Percentiles rank a stretch among this genome's conserved stretches.
These are phyloP conservation scores for Coccomyxa subellipsoidea DNA, from an alignment of 163 green algal species.

Conservation along the genomic window DNA sequence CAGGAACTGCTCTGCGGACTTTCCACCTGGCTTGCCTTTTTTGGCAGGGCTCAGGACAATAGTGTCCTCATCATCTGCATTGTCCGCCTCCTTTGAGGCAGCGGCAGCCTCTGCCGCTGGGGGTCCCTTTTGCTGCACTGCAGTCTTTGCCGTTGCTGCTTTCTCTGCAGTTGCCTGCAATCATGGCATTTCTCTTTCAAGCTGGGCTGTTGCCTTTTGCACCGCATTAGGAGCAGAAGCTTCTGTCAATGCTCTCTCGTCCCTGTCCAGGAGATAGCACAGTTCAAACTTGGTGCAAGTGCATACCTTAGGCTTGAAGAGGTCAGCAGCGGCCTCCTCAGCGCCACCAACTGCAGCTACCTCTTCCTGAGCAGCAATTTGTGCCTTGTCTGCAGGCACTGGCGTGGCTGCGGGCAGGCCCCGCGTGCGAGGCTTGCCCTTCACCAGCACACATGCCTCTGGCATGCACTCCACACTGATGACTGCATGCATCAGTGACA, in stretches of 20 bases:
- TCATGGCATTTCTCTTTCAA: neutral
- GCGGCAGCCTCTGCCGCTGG: neutral
- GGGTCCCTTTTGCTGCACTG: neutral
- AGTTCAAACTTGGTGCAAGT: neutral
- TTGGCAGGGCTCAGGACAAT: neutral
- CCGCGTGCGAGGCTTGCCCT: conserved; percentile 11
- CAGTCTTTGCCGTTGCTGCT: neutral
- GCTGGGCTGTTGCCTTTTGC: too few species aligned
- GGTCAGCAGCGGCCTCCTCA: neutral
- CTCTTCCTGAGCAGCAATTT: neutral
- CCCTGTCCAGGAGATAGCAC: too few species aligned
- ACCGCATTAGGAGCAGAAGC: too few species aligned
- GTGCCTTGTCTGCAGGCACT: neutral
- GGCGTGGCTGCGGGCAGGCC: neutral
- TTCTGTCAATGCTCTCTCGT: too few species aligned
- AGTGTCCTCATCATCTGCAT: neutral
- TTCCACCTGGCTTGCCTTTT: neutral
- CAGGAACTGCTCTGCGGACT: neutral
- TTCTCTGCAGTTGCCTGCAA: neutral
- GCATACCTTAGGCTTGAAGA: neutral
- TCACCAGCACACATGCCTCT: conserved; percentile 12
- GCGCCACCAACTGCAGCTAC: neutral
- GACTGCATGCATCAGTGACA: neutral
- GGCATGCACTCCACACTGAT: conserved; percentile 13
- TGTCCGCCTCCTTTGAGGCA: neutral